Conservation (phyloP, 331 rosid genomes). For the Phaseolus coccineus region DNA sequence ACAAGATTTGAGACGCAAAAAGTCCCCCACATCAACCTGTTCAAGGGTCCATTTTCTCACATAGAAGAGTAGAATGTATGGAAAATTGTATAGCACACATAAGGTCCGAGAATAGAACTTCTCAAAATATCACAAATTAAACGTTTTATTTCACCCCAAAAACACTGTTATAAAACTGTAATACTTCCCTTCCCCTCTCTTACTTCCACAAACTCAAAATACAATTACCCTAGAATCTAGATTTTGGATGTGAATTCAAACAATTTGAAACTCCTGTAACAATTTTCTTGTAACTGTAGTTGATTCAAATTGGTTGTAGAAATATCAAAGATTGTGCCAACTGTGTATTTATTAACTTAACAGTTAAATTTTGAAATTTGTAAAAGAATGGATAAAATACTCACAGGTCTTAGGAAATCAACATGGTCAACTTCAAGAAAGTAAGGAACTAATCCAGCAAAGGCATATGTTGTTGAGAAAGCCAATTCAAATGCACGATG, state of each 20-base stretch:
- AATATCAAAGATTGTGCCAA: slow-evolving; percentile 12
- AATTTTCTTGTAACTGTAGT: neutral
- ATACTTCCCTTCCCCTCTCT: neutral
- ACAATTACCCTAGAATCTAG: neutral
- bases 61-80: slow-evolving; percentile 34
- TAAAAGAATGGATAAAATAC: slow-evolving; percentile 39
- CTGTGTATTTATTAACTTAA: neutral
- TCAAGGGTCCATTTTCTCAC: slow-evolving; percentile 19
- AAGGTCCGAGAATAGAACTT: slow-evolving; percentile 30
- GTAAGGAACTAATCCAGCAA: slow-evolving; percentile 84
- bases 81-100: neutral
- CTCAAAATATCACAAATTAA: neutral
- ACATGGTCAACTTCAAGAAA: slow-evolving; percentile 93
- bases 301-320: slow-evolving; percentile 13
- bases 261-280: neutral
- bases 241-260: slow-evolving; percentile 18
- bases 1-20: slow-evolving; percentile 85
- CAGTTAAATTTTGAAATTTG: neutral
- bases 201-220: neutral
- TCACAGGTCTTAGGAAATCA: slow-evolving; percentile 90
- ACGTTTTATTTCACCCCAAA: neutral
- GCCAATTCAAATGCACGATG: slow-evolving; percentile 92
- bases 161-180: neutral
- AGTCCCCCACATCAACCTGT: slow-evolving; percentile 95
- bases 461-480: slow-evolving; percentile 82